These are phyloP conservation scores for Solanum chmielewskii DNA, from an alignment of 257 asterid genomes.

Conservation along the genomic window DNA sequence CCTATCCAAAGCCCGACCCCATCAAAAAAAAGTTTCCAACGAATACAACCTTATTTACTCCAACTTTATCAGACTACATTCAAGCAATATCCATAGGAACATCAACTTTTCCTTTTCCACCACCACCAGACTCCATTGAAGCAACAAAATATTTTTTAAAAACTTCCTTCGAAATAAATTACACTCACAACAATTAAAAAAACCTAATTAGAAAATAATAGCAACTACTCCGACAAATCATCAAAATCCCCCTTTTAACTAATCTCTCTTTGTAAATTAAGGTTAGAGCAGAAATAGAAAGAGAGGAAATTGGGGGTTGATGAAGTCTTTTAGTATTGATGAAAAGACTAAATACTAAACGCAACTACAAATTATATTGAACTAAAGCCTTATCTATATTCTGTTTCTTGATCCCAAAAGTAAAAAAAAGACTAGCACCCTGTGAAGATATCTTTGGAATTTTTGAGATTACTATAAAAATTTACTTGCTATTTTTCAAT, in stretches of 20 bases:
- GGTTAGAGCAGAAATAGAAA: background rate
- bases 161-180: background rate
- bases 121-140: too few relatives aligned
- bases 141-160: too few relatives aligned
- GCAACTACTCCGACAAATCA: constrained; percentile 4
- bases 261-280: background rate
- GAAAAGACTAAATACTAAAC: constrained; percentile 11
- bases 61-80: too few relatives aligned
- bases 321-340: constrained; percentile 1
- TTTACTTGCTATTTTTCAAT: too few relatives aligned
- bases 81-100: background rate
- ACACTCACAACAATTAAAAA: constrained; percentile 8
- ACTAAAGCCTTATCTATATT: background rate
- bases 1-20: background rate
- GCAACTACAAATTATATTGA: constrained; percentile 22
- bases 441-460: constrained; percentile 1
- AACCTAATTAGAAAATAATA: background rate
- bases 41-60: background rate
- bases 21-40: too few relatives aligned
- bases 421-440: background rate
- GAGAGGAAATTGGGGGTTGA: constrained; percentile 1
- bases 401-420: background rate
- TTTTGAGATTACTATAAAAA: background rate
- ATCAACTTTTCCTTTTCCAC: constrained; percentile 15
- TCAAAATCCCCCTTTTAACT: background rate